These are phyloP conservation scores for Simmondsia chinensis DNA, from an alignment of 148 eudicot species.

Conservation along the genomic window DNA sequence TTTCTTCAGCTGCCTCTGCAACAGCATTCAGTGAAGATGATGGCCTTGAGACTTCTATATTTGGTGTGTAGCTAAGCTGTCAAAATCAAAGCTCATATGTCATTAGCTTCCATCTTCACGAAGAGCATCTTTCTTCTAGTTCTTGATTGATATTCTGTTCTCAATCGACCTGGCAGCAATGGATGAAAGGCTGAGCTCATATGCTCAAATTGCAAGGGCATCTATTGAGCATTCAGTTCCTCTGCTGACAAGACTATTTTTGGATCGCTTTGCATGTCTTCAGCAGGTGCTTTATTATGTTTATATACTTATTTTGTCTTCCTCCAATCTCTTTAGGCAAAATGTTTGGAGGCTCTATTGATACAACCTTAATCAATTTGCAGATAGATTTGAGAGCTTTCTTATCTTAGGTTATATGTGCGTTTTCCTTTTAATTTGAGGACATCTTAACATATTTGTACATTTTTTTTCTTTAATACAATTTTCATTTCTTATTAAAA, in stretches of 20 bases:
- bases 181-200: constrained; percentile 97
- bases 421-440: no score
- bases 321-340: not conserved
- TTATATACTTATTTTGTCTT: not conserved
- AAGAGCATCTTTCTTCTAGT: not conserved
- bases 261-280: constrained; percentile 66
- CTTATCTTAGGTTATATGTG: no score
- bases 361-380: no score
- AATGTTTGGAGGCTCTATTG: not conserved
- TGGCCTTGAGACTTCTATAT: constrained; percentile 72
- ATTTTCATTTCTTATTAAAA: no score
- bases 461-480: no score
- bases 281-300: constrained; percentile 46
- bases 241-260: constrained; percentile 55
- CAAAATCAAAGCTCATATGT: no score
- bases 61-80: constrained; percentile 36
- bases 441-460: no score
- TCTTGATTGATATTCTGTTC: not conserved
- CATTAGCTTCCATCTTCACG: no score
- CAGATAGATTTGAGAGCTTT: no score
- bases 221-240: constrained; percentile 63
- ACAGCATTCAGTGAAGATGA: constrained; percentile 70
- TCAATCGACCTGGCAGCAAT: constrained; percentile 43
- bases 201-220: constrained; percentile 89
- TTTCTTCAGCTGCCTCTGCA: constrained; percentile 58